These are phyloP conservation scores for Ammopiptanthus mongolicus DNA, from an alignment of 306 rosid species.

Conservation along the genomic window DNA sequence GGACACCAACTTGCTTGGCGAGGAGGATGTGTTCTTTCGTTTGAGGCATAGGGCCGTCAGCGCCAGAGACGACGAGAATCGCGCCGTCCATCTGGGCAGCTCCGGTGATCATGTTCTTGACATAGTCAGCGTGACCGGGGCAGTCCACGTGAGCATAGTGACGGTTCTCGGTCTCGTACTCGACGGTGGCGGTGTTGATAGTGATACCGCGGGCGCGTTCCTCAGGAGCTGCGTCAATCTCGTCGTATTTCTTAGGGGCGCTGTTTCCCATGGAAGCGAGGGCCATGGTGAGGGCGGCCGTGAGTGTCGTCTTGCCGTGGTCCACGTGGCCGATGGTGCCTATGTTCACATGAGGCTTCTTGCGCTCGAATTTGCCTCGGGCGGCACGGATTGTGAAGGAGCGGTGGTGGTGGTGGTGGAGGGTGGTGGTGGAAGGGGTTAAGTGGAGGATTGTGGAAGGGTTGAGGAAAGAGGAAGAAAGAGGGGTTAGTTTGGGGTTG, in stretches of 20 bases:
- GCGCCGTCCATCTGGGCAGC: constrained; percentile 92
- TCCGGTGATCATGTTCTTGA: constrained; percentile 81
- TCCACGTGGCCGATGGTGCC: constrained; percentile 94
- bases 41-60: constrained; percentile 84
- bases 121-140: constrained; percentile 83
- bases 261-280: constrained; percentile 55
- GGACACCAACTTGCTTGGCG: constrained; percentile 86
- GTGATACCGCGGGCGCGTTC: constrained; percentile 87
- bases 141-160: constrained; percentile 88
- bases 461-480: constrained; percentile 60
- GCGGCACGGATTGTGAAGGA: constrained; percentile 68
- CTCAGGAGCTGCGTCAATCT: constrained; percentile 87
- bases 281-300: constrained; percentile 92
- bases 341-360: constrained; percentile 81
- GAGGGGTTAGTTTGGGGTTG: constrained; percentile 36
- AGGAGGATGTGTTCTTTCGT: constrained; percentile 77
- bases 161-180: constrained; percentile 76
- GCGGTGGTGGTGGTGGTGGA: constrained; percentile 15
- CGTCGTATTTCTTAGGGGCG: constrained; percentile 75
- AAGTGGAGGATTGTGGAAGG: constrained; percentile 60
- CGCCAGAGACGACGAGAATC: constrained; percentile 67
- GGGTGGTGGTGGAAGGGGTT: constrained; percentile 26
- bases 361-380: constrained; percentile 77
- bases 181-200: constrained; percentile 82
- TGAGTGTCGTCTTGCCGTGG: constrained; percentile 91